Evolutionary conservation across 768 basidiomycete species (phyloP), one percentile per base, ranked within the genome.

Genomic region (Suillus clintonianus): DNA sequence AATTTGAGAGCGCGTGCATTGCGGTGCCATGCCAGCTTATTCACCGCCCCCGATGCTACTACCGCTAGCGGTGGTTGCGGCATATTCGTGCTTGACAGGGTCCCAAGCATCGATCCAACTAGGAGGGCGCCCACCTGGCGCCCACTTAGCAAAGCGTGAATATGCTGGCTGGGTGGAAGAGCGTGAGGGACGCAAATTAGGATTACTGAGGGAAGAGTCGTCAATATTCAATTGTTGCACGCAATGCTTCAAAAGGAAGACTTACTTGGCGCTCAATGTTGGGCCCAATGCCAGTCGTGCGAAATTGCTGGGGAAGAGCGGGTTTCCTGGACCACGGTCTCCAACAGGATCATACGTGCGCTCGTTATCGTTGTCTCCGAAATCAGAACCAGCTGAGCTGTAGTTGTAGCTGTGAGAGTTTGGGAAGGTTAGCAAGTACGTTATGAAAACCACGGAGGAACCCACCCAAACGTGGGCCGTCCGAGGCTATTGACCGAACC

Each of bases 281-380:
- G 92, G 91, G 39, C 84, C 85, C 41, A 83, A 68, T 30, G 85
- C 83, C 65, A 94, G 74, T 61, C 84, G 83, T 37, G 90, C 85
- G 75, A 94, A 96, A 71, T 85, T 91, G 67, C 86, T 89, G 4
- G 91, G 91, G 78, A 96, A 96, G 8, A 94, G 77, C 15, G 92
- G 93, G 67, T 88, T 85, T 0, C 91, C 93, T 2, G 89, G 87
- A 1, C 79, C 81, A 6, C 91, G 82, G 67, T 92, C 90, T 10
- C 82, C 84, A n/a, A 84, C 77, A 4, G 81, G 75, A 70, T 86
- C 79, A 69, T 86, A 85, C 14, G 74, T 70, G 13, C 64, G 70
- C n/a, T 75, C 74, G 47, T 62, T 69, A 47, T 73, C 75, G 22
- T 34, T 67, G 54, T 75, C 75, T 51, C 73, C 73, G 0, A 62